Base-by-base conservation (phyloP, 768 basidiomycete genomes). In the Artomyces pyxidatus region DNA sequence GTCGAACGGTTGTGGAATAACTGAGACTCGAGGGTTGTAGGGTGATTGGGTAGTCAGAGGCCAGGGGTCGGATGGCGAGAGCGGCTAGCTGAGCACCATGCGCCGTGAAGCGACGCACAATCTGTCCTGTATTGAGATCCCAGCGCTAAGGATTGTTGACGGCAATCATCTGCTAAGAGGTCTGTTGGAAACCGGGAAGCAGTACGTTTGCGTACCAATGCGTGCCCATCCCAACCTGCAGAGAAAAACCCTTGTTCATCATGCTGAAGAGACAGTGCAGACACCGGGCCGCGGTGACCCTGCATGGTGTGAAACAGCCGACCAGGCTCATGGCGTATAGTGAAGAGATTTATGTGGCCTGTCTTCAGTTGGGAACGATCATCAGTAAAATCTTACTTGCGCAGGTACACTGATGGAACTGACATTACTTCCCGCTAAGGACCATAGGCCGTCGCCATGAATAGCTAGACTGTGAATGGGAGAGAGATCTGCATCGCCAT, bases 361-460 rank as follows among this genome's bases (percentile, higher is more conserved):
- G 77, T 74, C 93, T 95, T 30, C 49, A 44, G 49, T 29, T 25
- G 56, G 54, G 37, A 56, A 10, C 22, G 23, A 19, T 44, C 21
- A 49, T 50, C 6, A 50, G 44, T 53, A 35, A 44, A 12, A 44
- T 22, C 23, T 51, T 27, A 50, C 45, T 35, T n/a, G 35, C 28
- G n/a, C 47, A 30, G 47, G 49, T 54, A 67, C 83, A 54, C n/a
- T 22, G 38, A 50, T 26, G 16, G 25, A 3, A 61, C 65, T 16
- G 65, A 94, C 93, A 58, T 88, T 78, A 29, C 85, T 87, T 12
- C 96, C 96, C 21, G 88, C 83, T 49, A 97, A 71, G 16, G 85
- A 76, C 92, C 93, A 99, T 8, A 99, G 69, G 11, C 89, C 96
- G 64, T 98, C 93, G 3, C 85, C 84, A 48, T 98, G 93, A 72